A percentile compares a stretch with the other conserved stretches of the same genome.
These are phyloP conservation scores for Oryza meridionalis DNA, from an alignment of 176 grass and related monocot genomes.

Conservation along the genomic window DNA sequence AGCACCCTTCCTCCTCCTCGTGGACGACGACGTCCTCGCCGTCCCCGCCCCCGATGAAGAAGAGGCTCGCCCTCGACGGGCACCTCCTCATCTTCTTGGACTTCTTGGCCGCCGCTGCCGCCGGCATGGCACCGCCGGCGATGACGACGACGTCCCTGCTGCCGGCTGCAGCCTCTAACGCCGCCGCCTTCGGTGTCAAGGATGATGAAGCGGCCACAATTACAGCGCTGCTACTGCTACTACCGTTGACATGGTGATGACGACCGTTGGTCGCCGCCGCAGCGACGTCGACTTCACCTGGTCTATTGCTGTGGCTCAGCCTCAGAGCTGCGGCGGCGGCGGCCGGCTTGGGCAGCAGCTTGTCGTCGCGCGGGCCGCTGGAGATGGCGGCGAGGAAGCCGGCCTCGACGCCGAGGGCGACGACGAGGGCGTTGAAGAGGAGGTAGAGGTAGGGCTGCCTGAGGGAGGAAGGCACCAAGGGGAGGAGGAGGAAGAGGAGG, in stretches of 20 bases:
- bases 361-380: slow-evolving; percentile 36
- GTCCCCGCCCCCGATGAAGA: slow-evolving; percentile 59
- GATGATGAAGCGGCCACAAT: background rate
- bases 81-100: slow-evolving; percentile 50
- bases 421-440: slow-evolving; percentile 70
- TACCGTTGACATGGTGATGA: background rate
- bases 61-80: slow-evolving; percentile 66
- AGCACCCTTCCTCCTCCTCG: slow-evolving; percentile 16
- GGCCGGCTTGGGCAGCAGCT: background rate
- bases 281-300: background rate
- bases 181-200: background rate
- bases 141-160: background rate
- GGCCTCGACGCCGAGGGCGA: slow-evolving; percentile 57
- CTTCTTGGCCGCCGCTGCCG: background rate
- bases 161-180: background rate
- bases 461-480: slow-evolving; percentile 53
- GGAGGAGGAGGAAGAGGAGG: slow-evolving; percentile 49
- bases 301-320: background rate
- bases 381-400: slow-evolving; percentile 56
- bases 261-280: background rate
- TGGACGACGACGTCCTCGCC: background rate
- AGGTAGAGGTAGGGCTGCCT: slow-evolving; percentile 69
- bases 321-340: background rate
- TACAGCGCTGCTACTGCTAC: background rate
- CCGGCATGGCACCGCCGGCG: background rate